These are phyloP conservation scores for Aspergillus tanneri DNA, from an alignment of 2,329 filamentous ascomycete species.

Conservation along the genomic window DNA sequence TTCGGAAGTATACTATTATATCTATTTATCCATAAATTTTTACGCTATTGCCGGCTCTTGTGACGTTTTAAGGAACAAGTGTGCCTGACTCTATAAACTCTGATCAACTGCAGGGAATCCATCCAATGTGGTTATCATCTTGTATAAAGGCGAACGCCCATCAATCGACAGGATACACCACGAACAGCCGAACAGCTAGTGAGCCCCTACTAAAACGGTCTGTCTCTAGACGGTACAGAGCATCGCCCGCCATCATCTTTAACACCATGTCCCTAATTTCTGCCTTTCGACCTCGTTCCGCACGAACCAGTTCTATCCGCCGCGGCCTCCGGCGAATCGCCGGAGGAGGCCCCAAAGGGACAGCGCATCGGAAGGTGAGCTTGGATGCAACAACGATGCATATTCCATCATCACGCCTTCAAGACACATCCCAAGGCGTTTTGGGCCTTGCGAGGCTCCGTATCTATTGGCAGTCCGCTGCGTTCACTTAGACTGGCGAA, in stretches of 20 bases:
- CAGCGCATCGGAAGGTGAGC: slow-evolving; percentile 12
- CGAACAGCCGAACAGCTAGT: not conserved
- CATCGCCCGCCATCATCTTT: not conserved
- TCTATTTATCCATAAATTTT: not conserved
- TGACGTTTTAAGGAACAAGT: no score
- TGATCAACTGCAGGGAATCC: no score
- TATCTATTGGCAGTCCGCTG: slow-evolving; percentile 45
- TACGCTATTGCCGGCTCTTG: no score
- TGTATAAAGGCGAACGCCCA: no score
- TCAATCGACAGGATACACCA: not conserved
- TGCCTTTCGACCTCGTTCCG: slow-evolving; percentile 36
- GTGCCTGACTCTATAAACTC: no score
- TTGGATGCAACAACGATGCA: slow-evolving; percentile 26
- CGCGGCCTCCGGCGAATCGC: slow-evolving; percentile 25
- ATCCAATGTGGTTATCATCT: not conserved
- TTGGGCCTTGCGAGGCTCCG: slow-evolving; percentile 29
- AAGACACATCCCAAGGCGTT: slow-evolving; percentile 36
- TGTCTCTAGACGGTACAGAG: not conserved
- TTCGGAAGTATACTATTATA: not conserved
- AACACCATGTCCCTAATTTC: slow-evolving; percentile 34
- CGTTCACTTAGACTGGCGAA: slow-evolving; percentile 55
- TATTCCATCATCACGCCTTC: slow-evolving; percentile 41
- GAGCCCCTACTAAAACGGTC: not conserved
- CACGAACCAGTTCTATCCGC: slow-evolving; percentile 27
- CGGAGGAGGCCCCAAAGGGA: slow-evolving; percentile 4